Evolutionary conservation across 169 alveolate species (phyloP).

Genomic region (Blepharisma undulans): DNA sequence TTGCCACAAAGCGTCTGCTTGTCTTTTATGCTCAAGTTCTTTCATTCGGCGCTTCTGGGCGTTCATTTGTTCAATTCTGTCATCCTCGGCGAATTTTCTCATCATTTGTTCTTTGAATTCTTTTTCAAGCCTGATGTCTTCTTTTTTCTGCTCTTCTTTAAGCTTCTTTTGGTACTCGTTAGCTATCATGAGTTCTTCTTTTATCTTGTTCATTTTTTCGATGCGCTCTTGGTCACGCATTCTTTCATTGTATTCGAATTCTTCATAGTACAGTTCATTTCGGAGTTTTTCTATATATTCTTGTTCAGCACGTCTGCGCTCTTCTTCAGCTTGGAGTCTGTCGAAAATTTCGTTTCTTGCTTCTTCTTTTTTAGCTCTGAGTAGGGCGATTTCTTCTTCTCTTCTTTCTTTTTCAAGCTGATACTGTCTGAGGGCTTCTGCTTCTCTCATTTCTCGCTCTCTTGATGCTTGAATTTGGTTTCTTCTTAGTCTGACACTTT

Average conservation of each 20-base stretch:
- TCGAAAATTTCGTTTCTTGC: conserved; percentile 65
- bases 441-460: conserved; percentile 61
- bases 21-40: conserved; percentile 80
- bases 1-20: conserved; percentile 78
- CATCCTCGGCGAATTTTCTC: conserved; percentile 86
- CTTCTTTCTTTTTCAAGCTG: conserved; percentile 56
- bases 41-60: conserved; percentile 79
- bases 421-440: conserved; percentile 48
- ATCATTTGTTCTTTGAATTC: conserved; percentile 74
- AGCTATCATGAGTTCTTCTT: conserved; percentile 65
- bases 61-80: conserved; percentile 80
- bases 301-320: conserved; percentile 64
- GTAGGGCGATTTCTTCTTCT: conserved; percentile 53
- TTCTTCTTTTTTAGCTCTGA: conserved; percentile 60
- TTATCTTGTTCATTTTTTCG: conserved; percentile 46
- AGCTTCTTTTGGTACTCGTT: conserved; percentile 54
- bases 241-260: conserved; percentile 69
- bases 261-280: conserved; percentile 67
- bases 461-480: conserved; percentile 47
- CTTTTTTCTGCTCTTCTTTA: conserved; percentile 70
- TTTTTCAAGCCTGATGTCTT: conserved; percentile 76
- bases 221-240: conserved; percentile 57
- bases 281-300: conserved; percentile 69
- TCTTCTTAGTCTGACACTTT: conserved; percentile 50
- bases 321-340: conserved; percentile 71